These are phyloP conservation scores for Lentinula lateritia DNA, from an alignment of 768 basidiomycete genomes.

Conservation along the genomic window DNA sequence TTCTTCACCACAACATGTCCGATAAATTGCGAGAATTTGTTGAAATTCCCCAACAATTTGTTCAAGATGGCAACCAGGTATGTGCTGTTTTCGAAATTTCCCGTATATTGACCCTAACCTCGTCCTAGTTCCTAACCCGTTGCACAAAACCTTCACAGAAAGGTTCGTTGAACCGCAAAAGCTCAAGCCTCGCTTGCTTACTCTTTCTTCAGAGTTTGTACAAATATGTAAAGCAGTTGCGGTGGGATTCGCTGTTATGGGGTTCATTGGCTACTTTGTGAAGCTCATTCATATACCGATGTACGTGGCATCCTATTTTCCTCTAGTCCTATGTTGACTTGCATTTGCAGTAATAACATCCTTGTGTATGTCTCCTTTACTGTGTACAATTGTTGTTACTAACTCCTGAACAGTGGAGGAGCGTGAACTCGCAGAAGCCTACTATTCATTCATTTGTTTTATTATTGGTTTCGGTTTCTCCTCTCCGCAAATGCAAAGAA, in stretches of 20 bases:
- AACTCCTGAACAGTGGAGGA: conserved; percentile 52
- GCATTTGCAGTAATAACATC: conserved; percentile 78
- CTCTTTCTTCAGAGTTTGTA: conserved; percentile 63
- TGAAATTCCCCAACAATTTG: conserved; percentile 87
- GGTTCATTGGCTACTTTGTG: conserved; percentile 98
- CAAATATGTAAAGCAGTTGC: conserved; percentile 97
- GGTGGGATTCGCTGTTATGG: conserved; percentile 97
- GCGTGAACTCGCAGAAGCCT: conserved; percentile 37
- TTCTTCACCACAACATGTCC: conserved; percentile 53
- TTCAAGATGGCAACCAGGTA: conserved; percentile 92
- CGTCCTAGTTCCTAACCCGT: conserved; percentile 80
- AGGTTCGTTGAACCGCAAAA: conserved; percentile 44
- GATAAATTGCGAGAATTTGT: conserved; percentile 88
- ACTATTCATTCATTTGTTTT: conserved; percentile 9
- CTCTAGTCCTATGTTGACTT: conserved; percentile 11
- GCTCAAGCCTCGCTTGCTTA: background rate
- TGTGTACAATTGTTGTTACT: conserved; percentile 14
- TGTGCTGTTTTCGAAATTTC: conserved; percentile 15
- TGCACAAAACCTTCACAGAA: conserved; percentile 97
- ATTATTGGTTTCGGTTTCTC: background rate
- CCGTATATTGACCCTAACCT: conserved; percentile 7
- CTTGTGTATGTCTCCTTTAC: conserved; percentile 71
- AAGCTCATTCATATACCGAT: conserved; percentile 98
- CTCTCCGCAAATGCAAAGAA: background rate
- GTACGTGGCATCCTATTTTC: conserved; percentile 44